Base-by-base conservation (phyloP, 208 protist genomes). In the Porcisia hertigi region DNA sequence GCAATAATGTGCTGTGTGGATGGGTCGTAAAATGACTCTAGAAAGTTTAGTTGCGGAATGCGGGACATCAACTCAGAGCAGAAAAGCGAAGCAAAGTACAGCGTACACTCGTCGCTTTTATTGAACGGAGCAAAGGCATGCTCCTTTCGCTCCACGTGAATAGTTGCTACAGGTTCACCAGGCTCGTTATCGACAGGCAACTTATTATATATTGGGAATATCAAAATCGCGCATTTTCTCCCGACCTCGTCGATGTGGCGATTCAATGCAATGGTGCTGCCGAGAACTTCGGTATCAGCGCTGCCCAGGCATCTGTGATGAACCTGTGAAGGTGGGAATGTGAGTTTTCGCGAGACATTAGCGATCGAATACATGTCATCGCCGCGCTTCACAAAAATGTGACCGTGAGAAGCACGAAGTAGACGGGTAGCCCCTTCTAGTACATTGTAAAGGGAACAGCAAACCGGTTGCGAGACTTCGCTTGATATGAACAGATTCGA, bases 291-390 rank as follows among this genome's bases (percentile, higher is more conserved):
- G 9, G 90, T 88, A 69, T 93, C 90, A 12, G 84, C n/a, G 25
- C 86, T 93, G 25, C 87, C 90, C 54, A 89, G 71, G 75, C 91
- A 95, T 6, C 82, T 80, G 69, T 94, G 87, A 57, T 90, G 85
- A 47, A 91, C 79, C 23, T 96, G 84, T 25, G 87, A 83, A 23
- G 93, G 93, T 59, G 93, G 93, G 77, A 97, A 96, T 2, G 81
- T 70, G 7, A 96, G 82, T 55, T 87, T 90, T 43, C 77, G 69
- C n/a, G 75, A 34, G 11, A 94, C 92, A 73, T 97, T 97, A 2
- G 82, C 88, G 57, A 97, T 94, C 23, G 93, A 93, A 43, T 93
- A 75, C 88, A 97, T 94, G 53, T 96, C 90, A 60, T 93, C 91
- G 4, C 77, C 88, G 55, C 76, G 77, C 20, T 88, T 86, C 69